Conservation (phyloP, 2,329 filamentous ascomycete genomes). For the Aspergillus novofumigatus region DNA sequence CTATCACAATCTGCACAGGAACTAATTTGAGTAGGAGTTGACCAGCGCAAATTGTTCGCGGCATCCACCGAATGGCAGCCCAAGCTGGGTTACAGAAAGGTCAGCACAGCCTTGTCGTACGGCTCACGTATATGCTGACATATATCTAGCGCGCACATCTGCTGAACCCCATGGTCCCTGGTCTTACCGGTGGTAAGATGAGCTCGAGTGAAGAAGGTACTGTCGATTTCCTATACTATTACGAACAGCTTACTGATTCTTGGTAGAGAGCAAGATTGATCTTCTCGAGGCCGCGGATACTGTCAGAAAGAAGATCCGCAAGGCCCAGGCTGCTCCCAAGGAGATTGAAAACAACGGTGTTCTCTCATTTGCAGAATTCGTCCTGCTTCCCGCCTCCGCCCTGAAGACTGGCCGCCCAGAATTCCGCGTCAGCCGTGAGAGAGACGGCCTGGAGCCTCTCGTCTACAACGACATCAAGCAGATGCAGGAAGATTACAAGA, state of each 20-base stretch:
- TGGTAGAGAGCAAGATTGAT: slow-evolving; percentile 63
- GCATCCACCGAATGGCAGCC: slow-evolving; percentile 79
- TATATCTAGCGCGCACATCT: slow-evolving; percentile 57
- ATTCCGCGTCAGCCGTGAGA: slow-evolving; percentile 64
- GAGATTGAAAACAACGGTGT: slow-evolving; percentile 81
- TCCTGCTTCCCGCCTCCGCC: slow-evolving; percentile 66
- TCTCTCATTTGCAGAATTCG: slow-evolving; percentile 79
- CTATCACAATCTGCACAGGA: not conserved
- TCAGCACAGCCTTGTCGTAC: slow-evolving; percentile 13
- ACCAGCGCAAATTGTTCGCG: slow-evolving; percentile 28
- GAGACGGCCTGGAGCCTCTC: slow-evolving; percentile 63
- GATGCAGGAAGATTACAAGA: slow-evolving; percentile 74
- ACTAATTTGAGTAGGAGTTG: slow-evolving; percentile 47
- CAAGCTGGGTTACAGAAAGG: slow-evolving; percentile 75
- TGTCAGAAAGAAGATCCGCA: slow-evolving; percentile 78
- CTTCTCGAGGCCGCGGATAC: slow-evolving; percentile 73
- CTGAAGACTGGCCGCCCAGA: slow-evolving; percentile 47
- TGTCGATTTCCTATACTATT: not conserved
- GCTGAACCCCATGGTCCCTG: slow-evolving; percentile 87
- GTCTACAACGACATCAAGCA: slow-evolving; percentile 73
- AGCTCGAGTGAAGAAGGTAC: slow-evolving; percentile 58
- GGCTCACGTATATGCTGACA: not conserved
- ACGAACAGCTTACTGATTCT: not conserved
- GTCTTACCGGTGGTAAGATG: slow-evolving; percentile 82
- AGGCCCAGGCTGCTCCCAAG: slow-evolving; percentile 73